Evolutionary conservation across 371 early-diverging fungal species (phyloP).

Genomic region (Apophysomyces elegans): DNA sequence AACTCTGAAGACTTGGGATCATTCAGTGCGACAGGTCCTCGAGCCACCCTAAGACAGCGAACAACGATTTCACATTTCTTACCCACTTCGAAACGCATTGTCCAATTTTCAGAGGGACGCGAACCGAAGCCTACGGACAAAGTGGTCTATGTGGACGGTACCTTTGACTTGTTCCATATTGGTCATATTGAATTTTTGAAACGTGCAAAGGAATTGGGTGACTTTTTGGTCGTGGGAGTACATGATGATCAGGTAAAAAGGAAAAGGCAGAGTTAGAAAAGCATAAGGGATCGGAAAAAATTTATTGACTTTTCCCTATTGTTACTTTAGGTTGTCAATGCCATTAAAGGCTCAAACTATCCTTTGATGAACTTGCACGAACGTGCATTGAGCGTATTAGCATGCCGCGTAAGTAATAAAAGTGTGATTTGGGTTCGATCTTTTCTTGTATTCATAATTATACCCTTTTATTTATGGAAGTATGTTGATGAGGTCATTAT

Average conservation of each 20-base stretch:
- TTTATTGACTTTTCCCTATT: not conserved
- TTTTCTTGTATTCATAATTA: no score
- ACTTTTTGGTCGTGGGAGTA: constrained; percentile 94
- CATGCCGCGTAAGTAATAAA: constrained; percentile 72
- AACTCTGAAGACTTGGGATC: constrained; percentile 66
- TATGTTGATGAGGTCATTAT: constrained; percentile 92
- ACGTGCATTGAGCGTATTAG: constrained; percentile 85
- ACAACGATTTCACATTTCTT: constrained; percentile 80
- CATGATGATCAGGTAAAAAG: constrained; percentile 82
- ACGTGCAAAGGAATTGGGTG: constrained; percentile 83
- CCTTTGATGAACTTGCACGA: constrained; percentile 96
- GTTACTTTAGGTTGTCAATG: constrained; percentile 71
- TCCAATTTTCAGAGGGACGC: constrained; percentile 84
- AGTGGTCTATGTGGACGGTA: constrained; percentile 96
- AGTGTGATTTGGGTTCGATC: not conserved
- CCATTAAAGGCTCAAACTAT: constrained; percentile 83
- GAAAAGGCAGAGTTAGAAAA: not conserved
- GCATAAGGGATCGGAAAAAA: not conserved
- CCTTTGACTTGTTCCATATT: constrained; percentile 96
- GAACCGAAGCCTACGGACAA: constrained; percentile 71
- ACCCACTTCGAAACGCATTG: constrained; percentile 84
- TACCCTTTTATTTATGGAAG: constrained; percentile 25
- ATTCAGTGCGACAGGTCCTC: constrained; percentile 50
- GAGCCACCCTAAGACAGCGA: not conserved
- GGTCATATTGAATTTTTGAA: constrained; percentile 95